Base-by-base conservation (phyloP, 495 filamentous ascomycete genomes). In the Chaetomium tenue region DNA sequence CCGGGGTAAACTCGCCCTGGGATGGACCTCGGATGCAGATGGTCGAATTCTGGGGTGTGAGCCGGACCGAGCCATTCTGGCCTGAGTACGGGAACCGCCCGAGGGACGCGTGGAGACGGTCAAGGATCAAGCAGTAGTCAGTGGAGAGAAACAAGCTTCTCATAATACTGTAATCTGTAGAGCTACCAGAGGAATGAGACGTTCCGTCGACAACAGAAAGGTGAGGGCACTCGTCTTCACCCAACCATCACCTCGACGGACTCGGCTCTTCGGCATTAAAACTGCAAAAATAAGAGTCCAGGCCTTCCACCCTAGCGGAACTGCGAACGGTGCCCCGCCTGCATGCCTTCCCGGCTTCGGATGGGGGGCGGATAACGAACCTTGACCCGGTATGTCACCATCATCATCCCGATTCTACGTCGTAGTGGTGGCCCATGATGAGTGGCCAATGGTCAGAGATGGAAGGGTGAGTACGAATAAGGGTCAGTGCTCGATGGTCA, bases 1-100 rank as follows among this genome's bases (percentile, higher is more conserved):
- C 55, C 55, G 46, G 30, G 62, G 48, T 3, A 13, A 23, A 20
- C 9, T 26, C 7, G 25, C 60, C 25, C 18, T 56, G 22, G 15
- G n/a, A 6, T 13, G 33, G 23, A 18, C 61, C 52, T 59, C 46
- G 62, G 62, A 59, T 64, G 62, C 23, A 52, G 47, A 26, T 9
- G 33, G 59, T 3, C 2, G 22, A 16, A 39, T 56, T 11, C 30
- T 30, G 12, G 52, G 8, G 16, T 9, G 53, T 1, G 13, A 15
- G 51, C 51, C 51, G 51, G 51, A 3, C 51, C 51, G 51, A 30
- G 53, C n/a, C 53, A 8, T 56, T 22, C 20, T 37, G 20, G 18
- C 30, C 23, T 23, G 53, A 33, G 53, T 8, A 23, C 53, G 53
- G 53, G 23, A 56, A 28, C 52, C 12, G n/a, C 33, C 53, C 53